Evolutionary conservation across 2,329 filamentous ascomycete genomes (phyloP).

Genomic region (Fusarium fujikuroi): DNA sequence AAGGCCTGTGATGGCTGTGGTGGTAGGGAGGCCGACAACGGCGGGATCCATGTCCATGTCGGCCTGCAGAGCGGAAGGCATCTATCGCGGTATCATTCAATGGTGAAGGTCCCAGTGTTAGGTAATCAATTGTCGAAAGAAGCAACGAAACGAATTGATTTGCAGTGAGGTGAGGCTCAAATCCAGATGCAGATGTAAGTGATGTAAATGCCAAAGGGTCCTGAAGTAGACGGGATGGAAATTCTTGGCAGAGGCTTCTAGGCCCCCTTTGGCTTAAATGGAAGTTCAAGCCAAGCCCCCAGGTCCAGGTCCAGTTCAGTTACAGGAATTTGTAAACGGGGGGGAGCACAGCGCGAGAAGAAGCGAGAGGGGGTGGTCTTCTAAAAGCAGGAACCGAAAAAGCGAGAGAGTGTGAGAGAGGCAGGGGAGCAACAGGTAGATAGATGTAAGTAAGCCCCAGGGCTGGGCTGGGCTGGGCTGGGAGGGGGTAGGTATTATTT

Average conservation of each 20-base stretch:
- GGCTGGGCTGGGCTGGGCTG: not conserved
- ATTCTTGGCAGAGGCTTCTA: slow-evolving; percentile 32
- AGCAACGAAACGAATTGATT: not conserved
- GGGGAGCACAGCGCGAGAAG: not conserved
- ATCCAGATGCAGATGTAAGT: not conserved
- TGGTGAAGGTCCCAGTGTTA: not conserved
- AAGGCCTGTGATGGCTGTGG: slow-evolving; percentile 52
- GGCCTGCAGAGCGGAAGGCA: slow-evolving; percentile 39
- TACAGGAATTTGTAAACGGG: not conserved
- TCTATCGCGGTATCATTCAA: slow-evolving; percentile 31
- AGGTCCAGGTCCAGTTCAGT: not conserved
- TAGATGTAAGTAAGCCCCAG: not conserved
- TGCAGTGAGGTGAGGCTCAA: not conserved
- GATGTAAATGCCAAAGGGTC: not conserved
- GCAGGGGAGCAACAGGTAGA: not conserved
- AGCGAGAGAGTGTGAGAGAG: not conserved
- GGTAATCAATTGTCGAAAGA: not conserved
- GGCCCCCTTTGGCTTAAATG: slow-evolving; percentile 18
- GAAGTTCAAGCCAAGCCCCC: not conserved
- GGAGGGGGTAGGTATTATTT: not conserved
- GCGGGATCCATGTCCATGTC: slow-evolving; percentile 38
- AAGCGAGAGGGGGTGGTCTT: not conserved
- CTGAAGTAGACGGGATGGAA: not conserved
- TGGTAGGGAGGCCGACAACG: slow-evolving; percentile 47
- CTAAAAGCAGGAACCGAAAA: slow-evolving; percentile 7